Percentiles rank a stretch among this genome's conserved stretches.
Conservation (phyloP, 164 flowering plant genomes). For the Piper longum region DNA sequence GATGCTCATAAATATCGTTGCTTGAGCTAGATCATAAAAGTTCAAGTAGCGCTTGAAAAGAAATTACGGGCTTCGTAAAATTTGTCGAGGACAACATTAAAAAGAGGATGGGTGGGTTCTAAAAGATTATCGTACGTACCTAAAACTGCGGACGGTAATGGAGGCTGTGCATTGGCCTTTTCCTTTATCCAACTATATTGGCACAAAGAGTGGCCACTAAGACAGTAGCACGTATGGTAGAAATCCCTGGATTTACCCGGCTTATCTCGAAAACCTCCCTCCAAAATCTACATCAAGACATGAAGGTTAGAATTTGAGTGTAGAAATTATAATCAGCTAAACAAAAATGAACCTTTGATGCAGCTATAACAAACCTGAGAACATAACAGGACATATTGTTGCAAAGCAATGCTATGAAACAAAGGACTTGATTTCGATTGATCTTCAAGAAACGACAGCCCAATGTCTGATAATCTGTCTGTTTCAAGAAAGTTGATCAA, state of each 20-base stretch:
- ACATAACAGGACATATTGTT: conserved; percentile 73
- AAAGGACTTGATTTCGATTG: conserved; percentile 32
- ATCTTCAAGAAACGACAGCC: conserved; percentile 24
- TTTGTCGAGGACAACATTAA: conserved; percentile 45
- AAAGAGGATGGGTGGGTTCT: conserved; percentile 69
- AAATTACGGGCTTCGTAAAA: conserved; percentile 18
- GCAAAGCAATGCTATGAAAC: conserved; percentile 54
- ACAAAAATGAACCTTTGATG: neutral
- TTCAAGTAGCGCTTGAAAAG: conserved; percentile 9
- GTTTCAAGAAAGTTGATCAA: neutral
- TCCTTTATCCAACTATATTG: conserved; percentile 44
- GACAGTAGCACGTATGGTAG: conserved; percentile 87
- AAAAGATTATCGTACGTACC: conserved; percentile 72
- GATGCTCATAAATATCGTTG: no score
- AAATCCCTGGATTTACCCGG: conserved; percentile 71
- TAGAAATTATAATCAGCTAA: neutral
- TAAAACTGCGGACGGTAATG: conserved; percentile 34
- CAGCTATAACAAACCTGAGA: conserved; percentile 42
- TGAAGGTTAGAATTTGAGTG: neutral
- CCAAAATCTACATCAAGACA: conserved; percentile 28
- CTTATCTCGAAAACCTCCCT: conserved; percentile 84
- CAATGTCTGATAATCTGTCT: conserved; percentile 20
- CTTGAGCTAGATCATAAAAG: neutral
- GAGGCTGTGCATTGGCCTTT: conserved; percentile 26
- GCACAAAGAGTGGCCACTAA: conserved; percentile 71